Conservation (phyloP, 1,284 basidiomycete genomes). For the Papiliotrema laurentii region DNA sequence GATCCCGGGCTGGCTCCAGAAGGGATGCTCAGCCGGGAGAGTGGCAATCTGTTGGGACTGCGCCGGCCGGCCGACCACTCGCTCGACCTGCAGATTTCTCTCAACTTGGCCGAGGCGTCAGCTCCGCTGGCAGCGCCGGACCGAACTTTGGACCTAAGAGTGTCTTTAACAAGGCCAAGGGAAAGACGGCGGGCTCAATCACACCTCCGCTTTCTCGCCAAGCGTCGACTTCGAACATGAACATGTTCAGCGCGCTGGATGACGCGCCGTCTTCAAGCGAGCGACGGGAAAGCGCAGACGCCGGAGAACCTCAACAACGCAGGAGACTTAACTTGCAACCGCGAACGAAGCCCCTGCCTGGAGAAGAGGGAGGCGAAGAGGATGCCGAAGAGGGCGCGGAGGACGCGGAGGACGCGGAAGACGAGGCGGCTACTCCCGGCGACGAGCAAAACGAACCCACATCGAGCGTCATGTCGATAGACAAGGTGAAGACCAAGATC, state of each 20-base stretch:
- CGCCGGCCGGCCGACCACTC: conserved; percentile 51
- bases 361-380: conserved; percentile 44
- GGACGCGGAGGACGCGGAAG: conserved; percentile 52
- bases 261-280: conserved; percentile 54
- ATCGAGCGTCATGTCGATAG: conserved; percentile 60
- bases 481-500: conserved; percentile 71
- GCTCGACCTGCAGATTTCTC: conserved; percentile 69
- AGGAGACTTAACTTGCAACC: conserved; percentile 67
- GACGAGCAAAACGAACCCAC: too few species aligned
- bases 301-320: conserved; percentile 58
- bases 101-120: conserved; percentile 68
- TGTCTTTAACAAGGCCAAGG: conserved; percentile 67
- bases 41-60: conserved; percentile 79
- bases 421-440: conserved; percentile 54
- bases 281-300: conserved; percentile 38
- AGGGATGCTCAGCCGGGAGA: conserved; percentile 62
- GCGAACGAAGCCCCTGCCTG: conserved; percentile 55
- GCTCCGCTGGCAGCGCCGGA: conserved; percentile 64
- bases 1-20: conserved; percentile 75
- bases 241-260: conserved; percentile 81
- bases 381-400: conserved; percentile 54
- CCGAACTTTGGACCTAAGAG: conserved; percentile 78
- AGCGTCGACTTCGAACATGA: conserved; percentile 80
- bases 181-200: conserved; percentile 55
- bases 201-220: conserved; percentile 65